Percentiles rank a stretch among this genome's conserved stretches.
These are phyloP conservation scores for Ligustrum vulgare DNA, from an alignment of 257 asterid species.

Conservation along the genomic window DNA sequence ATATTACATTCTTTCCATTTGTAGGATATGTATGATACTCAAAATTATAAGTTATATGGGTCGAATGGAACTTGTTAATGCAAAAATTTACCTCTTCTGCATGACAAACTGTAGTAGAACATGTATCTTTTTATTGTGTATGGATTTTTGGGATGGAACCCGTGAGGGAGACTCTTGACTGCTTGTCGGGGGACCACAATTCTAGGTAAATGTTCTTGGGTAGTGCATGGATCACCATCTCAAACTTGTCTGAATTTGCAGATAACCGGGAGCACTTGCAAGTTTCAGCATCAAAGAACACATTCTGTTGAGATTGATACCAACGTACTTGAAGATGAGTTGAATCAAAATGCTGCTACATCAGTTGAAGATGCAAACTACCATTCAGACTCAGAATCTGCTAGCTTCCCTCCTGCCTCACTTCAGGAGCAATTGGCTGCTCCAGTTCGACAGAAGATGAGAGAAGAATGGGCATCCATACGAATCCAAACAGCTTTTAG, in stretches of 20 bases:
- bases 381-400: slow-evolving; percentile 52
- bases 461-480: slow-evolving; percentile 90
- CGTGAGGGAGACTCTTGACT: neutral
- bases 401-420: slow-evolving; percentile 65
- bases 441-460: slow-evolving; percentile 43
- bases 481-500: slow-evolving; percentile 90
- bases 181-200: neutral
- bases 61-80: neutral
- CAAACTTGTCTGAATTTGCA: slow-evolving; percentile 31
- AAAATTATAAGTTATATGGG: neutral
- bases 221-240: slow-evolving; percentile 12
- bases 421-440: slow-evolving; percentile 47
- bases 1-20: neutral
- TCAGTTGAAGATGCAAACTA: slow-evolving; percentile 44
- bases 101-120: neutral
- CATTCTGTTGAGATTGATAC: slow-evolving; percentile 73
- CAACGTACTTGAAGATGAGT: slow-evolving; percentile 49
- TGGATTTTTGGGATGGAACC: neutral
- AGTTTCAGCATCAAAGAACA: slow-evolving; percentile 77
- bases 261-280: slow-evolving; percentile 65
- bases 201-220: slow-evolving; percentile 8
- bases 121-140: neutral
- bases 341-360: slow-evolving; percentile 40
- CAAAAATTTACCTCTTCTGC: neutral
- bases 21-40: neutral